Conservation (phyloP, 1,284 basidiomycete genomes). For the Calocybe gambosa region DNA sequence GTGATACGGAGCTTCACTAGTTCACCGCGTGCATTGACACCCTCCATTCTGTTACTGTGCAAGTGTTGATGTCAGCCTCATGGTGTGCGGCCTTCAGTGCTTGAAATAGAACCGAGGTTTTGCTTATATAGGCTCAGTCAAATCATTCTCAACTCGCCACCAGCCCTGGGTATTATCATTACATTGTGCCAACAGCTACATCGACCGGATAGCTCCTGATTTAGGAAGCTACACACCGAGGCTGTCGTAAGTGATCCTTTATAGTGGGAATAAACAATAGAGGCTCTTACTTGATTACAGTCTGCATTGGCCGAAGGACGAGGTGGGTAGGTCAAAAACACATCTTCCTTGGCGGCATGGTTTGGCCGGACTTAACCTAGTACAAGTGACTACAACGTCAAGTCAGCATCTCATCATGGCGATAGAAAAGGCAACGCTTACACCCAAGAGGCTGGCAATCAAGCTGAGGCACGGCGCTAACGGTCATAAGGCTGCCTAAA, state of each 20-base stretch:
- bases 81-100: not conserved
- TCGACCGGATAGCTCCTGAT: too few relatives aligned
- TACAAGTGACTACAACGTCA: slow-evolving; percentile 3
- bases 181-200: not conserved
- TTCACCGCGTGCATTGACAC: too few relatives aligned
- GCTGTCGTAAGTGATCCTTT: too few relatives aligned
- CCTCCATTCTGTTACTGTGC: too few relatives aligned
- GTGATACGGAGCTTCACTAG: not conserved
- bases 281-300: too few relatives aligned
- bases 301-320: not conserved
- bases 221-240: too few relatives aligned
- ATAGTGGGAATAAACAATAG: too few relatives aligned
- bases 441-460: not conserved
- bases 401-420: not conserved
- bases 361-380: slow-evolving; percentile 2
- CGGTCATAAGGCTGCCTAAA: not conserved
- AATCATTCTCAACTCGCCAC: too few relatives aligned
- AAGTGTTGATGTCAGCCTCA: not conserved
- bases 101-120: not conserved
- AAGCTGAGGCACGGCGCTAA: not conserved
- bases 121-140: not conserved
- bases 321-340: not conserved
- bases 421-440: not conserved
- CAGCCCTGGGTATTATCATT: not conserved
- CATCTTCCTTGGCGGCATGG: slow-evolving; percentile 2